Evolutionary conservation across 257 asterid genomes (phyloP), one percentile per base, ranked within the genome.

Genomic region (Jacaranda mimosifolia): DNA sequence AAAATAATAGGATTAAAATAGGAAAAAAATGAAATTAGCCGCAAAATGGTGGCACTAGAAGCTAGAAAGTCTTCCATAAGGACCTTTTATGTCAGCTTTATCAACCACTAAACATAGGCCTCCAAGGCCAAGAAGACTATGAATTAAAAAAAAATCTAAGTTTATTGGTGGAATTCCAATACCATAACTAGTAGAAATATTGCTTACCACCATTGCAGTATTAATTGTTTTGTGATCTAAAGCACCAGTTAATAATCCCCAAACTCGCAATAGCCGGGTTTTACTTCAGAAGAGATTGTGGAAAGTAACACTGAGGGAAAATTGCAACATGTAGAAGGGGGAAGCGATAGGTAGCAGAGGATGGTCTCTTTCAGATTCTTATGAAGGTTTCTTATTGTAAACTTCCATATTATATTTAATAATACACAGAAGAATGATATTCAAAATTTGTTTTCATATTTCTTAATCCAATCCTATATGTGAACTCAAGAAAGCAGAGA

Each of bases 381-480:
- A 35, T 36, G 15, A 75, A 58, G 52, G 26, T 39, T 26, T 68
- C 35, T 32, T 18, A 18, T 10, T 48, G 19, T 9, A 12, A 46
- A 42, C 57, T 9, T 58, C 73, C 64, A 77, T 19, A 18, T 68
- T n/a, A 35, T 11, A 66, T 13, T 7, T 4, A 6, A 59, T 18
- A 26, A 4, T 40, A 40, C 45, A 40, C 8, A 40, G 0, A 8
- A 42, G 15, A 35, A 42, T 18, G 36, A 53, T 58, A 14, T 60
- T 45, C 11, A 51, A 64, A 36, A 9, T 19, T 32, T 52, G 36
- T 73, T 12, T 12, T 18, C 63, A 56, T 19, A 49, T 19, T n/a
- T 14, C 21, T 60, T 7, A 53, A 36, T 70, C 40, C 42, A 80
- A 21, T 76, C 45, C 75, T 56, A 65, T 26, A 26, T 26, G 32